phyloP scores from a whole-genome alignment of 148 eudicot genomes.

The Talinum fruticosum region DNA sequence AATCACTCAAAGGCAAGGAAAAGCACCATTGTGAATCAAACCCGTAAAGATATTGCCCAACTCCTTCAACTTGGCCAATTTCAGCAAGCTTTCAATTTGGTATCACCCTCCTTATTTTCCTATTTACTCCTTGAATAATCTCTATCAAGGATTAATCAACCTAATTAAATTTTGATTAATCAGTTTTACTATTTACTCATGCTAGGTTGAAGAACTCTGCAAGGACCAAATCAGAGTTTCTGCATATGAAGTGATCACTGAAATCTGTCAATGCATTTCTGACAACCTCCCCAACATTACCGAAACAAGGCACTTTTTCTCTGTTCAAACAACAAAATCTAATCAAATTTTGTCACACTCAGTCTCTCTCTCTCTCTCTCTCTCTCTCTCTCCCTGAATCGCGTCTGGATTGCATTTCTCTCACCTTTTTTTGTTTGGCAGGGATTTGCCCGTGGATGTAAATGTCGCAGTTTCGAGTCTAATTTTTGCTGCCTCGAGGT shows the following conservation, averaged over 20 bases:
- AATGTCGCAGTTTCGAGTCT: conserved; percentile 22
- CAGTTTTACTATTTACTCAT: background rate
- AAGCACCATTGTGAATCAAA: conserved; percentile 14
- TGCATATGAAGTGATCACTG: conserved; percentile 24
- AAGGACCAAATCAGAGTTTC: conserved; percentile 16
- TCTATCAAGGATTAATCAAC: background rate
- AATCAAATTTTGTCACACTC: background rate
- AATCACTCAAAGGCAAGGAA: conserved; percentile 13
- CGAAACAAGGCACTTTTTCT: conserved; percentile 5
- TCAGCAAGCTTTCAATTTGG: conserved; percentile 22
- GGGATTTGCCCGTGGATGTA: conserved; percentile 25
- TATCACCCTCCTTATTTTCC: conserved; percentile 2
- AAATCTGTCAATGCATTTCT: conserved; percentile 17
- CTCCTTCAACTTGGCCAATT: conserved; percentile 27
- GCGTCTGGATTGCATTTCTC: background rate
- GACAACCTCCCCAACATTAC: conserved; percentile 9
- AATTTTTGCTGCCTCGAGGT: conserved; percentile 31
- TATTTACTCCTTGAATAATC: background rate
- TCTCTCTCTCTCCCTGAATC: no score
- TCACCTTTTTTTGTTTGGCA: background rate
- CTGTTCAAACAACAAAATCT: background rate
- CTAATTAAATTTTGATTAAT: background rate
- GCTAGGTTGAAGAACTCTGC: conserved; percentile 22
- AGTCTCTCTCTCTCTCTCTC: no score
- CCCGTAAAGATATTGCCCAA: conserved; percentile 21